These are phyloP conservation scores for Mycena polygramma DNA, from an alignment of 768 basidiomycete species.

Conservation along the genomic window DNA sequence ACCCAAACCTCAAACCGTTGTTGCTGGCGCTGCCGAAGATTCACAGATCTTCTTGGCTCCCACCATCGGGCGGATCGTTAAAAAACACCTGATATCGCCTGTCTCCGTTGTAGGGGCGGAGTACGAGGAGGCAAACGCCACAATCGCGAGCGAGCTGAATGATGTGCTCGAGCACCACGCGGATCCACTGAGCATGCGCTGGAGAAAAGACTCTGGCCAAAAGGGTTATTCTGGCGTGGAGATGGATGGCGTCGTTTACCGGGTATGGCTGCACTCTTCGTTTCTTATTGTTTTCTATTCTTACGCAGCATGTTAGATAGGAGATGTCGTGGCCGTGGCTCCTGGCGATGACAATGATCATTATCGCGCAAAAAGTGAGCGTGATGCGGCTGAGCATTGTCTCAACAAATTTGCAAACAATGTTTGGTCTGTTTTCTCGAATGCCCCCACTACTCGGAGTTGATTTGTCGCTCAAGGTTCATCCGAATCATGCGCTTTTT, in stretches of 20 bases:
- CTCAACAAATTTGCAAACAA: conserved; percentile 68
- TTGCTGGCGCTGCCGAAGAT: conserved; percentile 40
- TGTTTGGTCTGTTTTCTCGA: conserved; percentile 62
- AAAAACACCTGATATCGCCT: conserved; percentile 60
- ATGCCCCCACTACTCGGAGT: conserved; percentile 1
- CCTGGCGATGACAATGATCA: conserved; percentile 65
- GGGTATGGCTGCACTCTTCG: conserved; percentile 50
- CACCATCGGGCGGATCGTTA: conserved; percentile 59
- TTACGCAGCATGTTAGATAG: conserved; percentile 11
- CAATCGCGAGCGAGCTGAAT: conserved; percentile 45
- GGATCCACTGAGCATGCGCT: conserved; percentile 50
- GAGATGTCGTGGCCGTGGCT: conserved; percentile 43
- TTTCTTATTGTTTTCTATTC: background rate
- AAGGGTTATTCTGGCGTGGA: conserved; percentile 57
- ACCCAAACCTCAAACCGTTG: background rate
- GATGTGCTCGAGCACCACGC: conserved; percentile 45
- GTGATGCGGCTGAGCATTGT: conserved; percentile 57
- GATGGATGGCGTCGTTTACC: conserved; percentile 71
- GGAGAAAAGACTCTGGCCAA: conserved; percentile 41
- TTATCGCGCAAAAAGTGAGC: conserved; percentile 56
- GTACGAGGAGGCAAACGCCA: conserved; percentile 47
- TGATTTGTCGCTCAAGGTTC: conserved; percentile 63
- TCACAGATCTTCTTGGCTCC: conserved; percentile 59
- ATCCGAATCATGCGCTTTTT: conserved; percentile 76
- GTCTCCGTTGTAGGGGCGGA: conserved; percentile 54